A percentile compares a stretch with the other conserved stretches of the same genome.
Evolutionary conservation across 2,329 filamentous ascomycete species (phyloP).

Genomic region (Lomentospora prolificans): DNA sequence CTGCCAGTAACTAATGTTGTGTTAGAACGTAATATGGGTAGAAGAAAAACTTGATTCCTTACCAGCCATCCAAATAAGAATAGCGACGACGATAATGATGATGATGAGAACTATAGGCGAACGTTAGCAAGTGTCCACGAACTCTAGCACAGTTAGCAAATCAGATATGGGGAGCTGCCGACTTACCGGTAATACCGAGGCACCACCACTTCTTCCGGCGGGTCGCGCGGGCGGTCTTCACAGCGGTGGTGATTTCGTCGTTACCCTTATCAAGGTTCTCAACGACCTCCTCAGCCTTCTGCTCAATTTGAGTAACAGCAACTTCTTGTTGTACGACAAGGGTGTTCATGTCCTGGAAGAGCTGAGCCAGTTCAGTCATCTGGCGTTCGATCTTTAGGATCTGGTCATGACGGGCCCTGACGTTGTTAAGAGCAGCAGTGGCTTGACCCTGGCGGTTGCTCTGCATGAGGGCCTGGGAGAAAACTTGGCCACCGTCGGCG

Average conservation of each 20-base stretch:
- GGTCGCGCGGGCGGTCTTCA: slow-evolving; percentile 68
- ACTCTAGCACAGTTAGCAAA: too few relatives aligned
- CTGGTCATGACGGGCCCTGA: slow-evolving; percentile 72
- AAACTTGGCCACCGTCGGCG: slow-evolving; percentile 64
- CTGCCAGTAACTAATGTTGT: slow-evolving; percentile 23
- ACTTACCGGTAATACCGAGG: slow-evolving; percentile 60
- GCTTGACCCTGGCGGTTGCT: slow-evolving; percentile 75
- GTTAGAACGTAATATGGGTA: slow-evolving; percentile 1
- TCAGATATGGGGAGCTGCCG: neutral
- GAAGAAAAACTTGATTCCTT: neutral
- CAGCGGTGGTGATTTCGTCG: slow-evolving; percentile 69
- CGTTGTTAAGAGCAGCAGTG: slow-evolving; percentile 66
- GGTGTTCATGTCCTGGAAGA: slow-evolving; percentile 84
- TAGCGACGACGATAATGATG: slow-evolving; percentile 39
- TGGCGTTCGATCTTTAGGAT: slow-evolving; percentile 88
- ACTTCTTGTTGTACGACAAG: slow-evolving; percentile 81
- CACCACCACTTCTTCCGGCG: slow-evolving; percentile 97
- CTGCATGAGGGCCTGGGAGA: slow-evolving; percentile 77
- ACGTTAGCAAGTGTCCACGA: too few relatives aligned
- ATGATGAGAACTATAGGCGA: slow-evolving; percentile 38
- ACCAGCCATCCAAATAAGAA: slow-evolving; percentile 34
- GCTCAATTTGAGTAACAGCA: slow-evolving; percentile 70
- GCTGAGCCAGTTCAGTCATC: slow-evolving; percentile 74
- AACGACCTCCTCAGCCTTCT: slow-evolving; percentile 76
- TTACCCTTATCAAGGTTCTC: slow-evolving; percentile 81